These are phyloP conservation scores for Prunus mongolica DNA, from an alignment of 306 rosid genomes.

Conservation along the genomic window DNA sequence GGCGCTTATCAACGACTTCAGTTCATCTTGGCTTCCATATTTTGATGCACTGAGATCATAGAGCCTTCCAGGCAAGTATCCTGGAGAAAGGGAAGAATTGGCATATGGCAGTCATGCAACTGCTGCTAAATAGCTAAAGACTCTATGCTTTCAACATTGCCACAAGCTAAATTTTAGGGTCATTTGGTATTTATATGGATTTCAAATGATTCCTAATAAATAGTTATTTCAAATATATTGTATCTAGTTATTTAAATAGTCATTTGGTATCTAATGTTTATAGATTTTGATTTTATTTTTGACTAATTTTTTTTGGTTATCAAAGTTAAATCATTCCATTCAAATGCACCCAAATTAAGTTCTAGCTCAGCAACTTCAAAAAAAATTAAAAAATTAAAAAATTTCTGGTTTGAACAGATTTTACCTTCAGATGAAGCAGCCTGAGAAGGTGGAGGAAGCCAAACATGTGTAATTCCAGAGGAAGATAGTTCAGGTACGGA, in stretches of 20 bases:
- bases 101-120: not conserved
- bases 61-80: slow-evolving; percentile 81
- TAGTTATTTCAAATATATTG: too few relatives aligned
- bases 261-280: too few relatives aligned
- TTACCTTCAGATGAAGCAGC: slow-evolving; percentile 40
- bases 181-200: too few relatives aligned
- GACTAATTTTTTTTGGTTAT: too few relatives aligned
- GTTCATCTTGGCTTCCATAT: slow-evolving; percentile 52
- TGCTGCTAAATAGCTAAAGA: not conserved
- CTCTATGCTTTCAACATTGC: not conserved
- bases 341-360: not conserved
- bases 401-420: not conserved
- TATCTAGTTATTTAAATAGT: too few relatives aligned
- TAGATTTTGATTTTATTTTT: too few relatives aligned
- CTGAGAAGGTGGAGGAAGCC: slow-evolving; percentile 93
- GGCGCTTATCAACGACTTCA: slow-evolving; percentile 48
- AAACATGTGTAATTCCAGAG: slow-evolving; percentile 63
- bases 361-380: not conserved
- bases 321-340: too few relatives aligned
- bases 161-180: too few relatives aligned
- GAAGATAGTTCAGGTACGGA: slow-evolving; percentile 42
- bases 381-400: too few relatives aligned
- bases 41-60: slow-evolving; percentile 79
- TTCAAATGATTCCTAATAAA: too few relatives aligned
- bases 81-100: slow-evolving; percentile 17